Evolutionary conservation across 2,329 filamentous ascomycete genomes (phyloP).

Genomic region (Plenodomus tracheiphilus): DNA sequence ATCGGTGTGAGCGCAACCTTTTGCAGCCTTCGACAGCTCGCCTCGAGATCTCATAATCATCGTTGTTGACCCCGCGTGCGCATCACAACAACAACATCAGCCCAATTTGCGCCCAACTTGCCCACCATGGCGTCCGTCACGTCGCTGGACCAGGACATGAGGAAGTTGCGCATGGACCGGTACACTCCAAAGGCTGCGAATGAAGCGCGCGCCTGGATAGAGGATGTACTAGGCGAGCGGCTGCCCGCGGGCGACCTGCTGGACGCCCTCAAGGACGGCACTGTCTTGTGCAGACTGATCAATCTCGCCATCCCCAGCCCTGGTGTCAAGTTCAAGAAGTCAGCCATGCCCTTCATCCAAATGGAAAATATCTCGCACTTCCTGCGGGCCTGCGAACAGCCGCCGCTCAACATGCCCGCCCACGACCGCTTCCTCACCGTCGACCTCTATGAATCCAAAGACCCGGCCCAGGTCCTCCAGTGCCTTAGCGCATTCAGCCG

Average conservation of each 20-base stretch:
- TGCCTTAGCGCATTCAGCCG: conserved; percentile 91
- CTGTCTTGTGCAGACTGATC: conserved; percentile 87
- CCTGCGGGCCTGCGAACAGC: conserved; percentile 80
- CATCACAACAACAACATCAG: conserved; percentile 5
- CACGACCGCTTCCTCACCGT: conserved; percentile 98
- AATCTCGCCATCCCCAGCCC: conserved; percentile 78
- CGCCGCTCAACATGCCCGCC: conserved; percentile 83
- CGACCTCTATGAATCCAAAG: conserved; percentile 93
- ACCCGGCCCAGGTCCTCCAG: conserved; percentile 93
- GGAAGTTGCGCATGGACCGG: conserved; percentile 86
- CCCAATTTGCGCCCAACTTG: conserved; percentile 17
- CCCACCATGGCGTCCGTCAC: conserved; percentile 83
- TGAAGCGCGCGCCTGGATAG: conserved; percentile 84
- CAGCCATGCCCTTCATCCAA: conserved; percentile 95
- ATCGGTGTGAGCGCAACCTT: conserved; percentile 1
- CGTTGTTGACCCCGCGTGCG: conserved; percentile 4
- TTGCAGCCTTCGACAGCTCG: background rate
- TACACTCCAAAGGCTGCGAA: conserved; percentile 90
- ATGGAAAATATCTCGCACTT: conserved; percentile 99
- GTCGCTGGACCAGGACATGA: conserved; percentile 93
- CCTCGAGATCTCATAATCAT: background rate
- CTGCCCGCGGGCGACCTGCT: conserved; percentile 77
- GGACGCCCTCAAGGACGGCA: conserved; percentile 85
- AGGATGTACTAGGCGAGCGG: conserved; percentile 73
- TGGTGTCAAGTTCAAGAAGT: conserved; percentile 86